A percentile compares a stretch with the other conserved stretches of the same genome.
Evolutionary conservation across 176 grass and related monocot species (phyloP).

Genomic region (Eleusine indica): DNA sequence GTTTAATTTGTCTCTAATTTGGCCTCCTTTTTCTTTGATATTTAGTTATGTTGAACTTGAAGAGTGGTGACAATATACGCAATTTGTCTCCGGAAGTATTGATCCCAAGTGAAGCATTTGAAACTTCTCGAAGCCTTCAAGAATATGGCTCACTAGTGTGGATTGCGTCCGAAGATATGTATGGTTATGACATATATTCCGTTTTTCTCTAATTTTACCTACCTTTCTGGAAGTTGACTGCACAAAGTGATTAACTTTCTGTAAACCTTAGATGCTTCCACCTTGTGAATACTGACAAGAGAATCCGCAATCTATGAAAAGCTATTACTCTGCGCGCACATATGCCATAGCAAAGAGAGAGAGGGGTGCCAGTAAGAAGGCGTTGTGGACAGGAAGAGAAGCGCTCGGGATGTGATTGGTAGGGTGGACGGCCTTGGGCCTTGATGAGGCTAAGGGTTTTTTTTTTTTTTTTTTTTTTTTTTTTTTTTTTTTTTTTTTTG

Average conservation of each 20-base stretch:
- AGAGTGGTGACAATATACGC: neutral
- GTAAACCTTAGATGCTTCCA: neutral
- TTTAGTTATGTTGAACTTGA: neutral
- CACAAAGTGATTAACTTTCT: constrained; percentile 1
- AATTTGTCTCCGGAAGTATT: neutral
- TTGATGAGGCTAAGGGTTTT: no score
- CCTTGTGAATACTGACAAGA: neutral
- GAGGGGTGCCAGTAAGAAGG: no score
- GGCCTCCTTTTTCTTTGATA: neutral
- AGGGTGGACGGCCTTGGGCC: no score
- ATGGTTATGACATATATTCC: neutral
- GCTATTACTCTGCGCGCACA: no score
- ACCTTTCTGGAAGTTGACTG: neutral
- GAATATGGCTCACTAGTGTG: neutral
- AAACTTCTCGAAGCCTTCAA: neutral
- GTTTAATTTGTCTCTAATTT: neutral
- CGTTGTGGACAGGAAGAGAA: no score
- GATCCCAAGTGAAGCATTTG: constrained; percentile 8
- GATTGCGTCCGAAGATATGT: no score
- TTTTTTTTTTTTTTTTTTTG: no score
- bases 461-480: no score
- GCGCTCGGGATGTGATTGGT: no score
- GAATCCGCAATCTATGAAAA: neutral
- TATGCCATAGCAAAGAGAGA: no score
- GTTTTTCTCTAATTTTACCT: neutral